Base-by-base conservation (phyloP, 805 yeast species). In the Sugiyamaella lignohabitans region DNA sequence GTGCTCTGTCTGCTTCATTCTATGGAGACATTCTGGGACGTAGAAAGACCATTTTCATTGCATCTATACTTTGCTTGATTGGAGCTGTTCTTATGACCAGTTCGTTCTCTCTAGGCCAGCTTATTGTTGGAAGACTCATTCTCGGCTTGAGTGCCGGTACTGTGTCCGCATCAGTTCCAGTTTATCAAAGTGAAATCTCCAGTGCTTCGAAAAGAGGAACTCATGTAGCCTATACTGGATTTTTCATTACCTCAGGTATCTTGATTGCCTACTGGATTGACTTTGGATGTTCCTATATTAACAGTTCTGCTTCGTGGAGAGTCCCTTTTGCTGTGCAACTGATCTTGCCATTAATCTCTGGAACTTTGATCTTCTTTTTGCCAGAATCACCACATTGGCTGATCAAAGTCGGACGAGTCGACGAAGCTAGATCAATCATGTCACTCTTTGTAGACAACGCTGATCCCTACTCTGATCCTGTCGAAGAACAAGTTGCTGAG, bases 71-170 rank as follows among this genome's bases (percentile, higher is more conserved):
- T 51, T 75, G 83, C 16, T 68, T 71, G 52, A 45, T 52, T 41
- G 55, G 54, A 6, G 55, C 52, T 18, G 24, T 51, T 34, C 40
- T 52, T 16, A 47, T 48, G 52, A 32, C 53, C 16, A 18, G 48
- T 17, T 43, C 54, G 6, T 47, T 57, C 72, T 63, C 63, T 70
- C 85, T 79, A 50, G 85, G 82, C 38, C 84, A 80, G 54, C 78
- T 83, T 46, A 78, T 83, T 46, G 65, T 80, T 53, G 86, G 84
- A 23, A 73, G 91, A 66, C 74, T 79, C 41, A 60, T 78, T 24
- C 48, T 54, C 22, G 63, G 63, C 5, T 34, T 56, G 36, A 63
- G 62, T 3, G 52, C 54, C 18, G 65, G 65, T 36, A 43, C 53
- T 29, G 49, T 60, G 30, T 57, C 61, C 38, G 54, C 20, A 51